Evolutionary conservation across 208 protist species (phyloP), one percentile per base, ranked within the genome.

Genomic region (Leishmania arabica): DNA sequence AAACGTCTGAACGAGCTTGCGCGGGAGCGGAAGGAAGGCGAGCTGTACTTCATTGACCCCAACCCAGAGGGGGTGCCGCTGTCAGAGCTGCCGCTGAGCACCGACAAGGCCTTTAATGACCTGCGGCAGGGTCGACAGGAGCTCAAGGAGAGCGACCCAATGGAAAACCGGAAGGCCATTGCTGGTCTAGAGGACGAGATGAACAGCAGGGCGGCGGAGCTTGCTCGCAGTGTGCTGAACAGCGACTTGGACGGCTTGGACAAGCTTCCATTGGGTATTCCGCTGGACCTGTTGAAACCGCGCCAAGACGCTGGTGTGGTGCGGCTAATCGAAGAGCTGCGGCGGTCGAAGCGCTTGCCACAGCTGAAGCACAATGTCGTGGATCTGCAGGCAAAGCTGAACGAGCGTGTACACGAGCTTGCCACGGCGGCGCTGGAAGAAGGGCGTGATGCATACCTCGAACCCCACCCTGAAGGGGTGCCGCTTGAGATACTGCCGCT

Each of bases 41-140:
- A 96, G 65, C 80, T 94, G 40, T 94, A 94, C 88, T 96, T 96
- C 74, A 79, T 96, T 37, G 80, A 93, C 45, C 88, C 87, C 53
- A 82, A 86, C 34, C 86, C 86, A 21, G 69, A 84, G n/a, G 88
- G 87, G 34, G 79, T 90, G 62, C 81, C 83, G 53, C 69, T 90
- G 45, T 37, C 75, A 15, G 78, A 89, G 7, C 72, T 95, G 51
- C 79, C 78, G 82, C 92, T 69, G 49, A 86, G 54, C 51, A 82
- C 72, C 5, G 94, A 97, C 82, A 53, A 40, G 13, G 45, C 73
- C 24, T 96, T 97, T 69, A 79, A 86, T 15, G 62, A 81, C 7
- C 75, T 96, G 89, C 82, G 76, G 17, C 79, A 82, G 53, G 40
- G 91, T 71, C 90, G 93, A 5, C 84, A 90, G 64, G 24, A 88